Percentiles rank a stretch among this genome's conserved stretches.
These are phyloP conservation scores for Wakefieldia striispora DNA, from an alignment of 768 basidiomycete genomes.

Conservation along the genomic window DNA sequence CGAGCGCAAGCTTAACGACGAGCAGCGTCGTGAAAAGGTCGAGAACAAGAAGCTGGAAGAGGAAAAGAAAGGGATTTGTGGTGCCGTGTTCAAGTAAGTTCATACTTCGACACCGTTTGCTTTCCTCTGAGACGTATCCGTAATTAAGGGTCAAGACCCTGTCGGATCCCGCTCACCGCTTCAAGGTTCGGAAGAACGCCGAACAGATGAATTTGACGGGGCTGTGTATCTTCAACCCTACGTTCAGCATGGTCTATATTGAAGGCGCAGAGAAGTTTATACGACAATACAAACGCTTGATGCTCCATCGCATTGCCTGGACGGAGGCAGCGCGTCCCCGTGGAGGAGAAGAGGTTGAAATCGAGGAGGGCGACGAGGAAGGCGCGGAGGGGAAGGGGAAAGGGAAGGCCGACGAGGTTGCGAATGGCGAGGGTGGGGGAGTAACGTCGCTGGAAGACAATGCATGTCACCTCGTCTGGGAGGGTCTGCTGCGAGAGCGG, in stretches of 20 bases:
- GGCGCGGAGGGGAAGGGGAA: conserved; percentile 30
- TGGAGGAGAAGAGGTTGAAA: conserved; percentile 67
- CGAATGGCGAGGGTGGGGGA: conserved; percentile 12
- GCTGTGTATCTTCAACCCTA: conserved; percentile 85
- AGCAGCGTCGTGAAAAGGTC: conserved; percentile 82
- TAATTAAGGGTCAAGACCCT: conserved; percentile 75
- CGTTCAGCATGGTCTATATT: conserved; percentile 88
- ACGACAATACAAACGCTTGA: conserved; percentile 82
- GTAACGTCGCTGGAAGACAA: conserved; percentile 73
- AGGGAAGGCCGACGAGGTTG: conserved; percentile 33
- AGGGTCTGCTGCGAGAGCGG: conserved; percentile 82
- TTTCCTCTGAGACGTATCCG: not conserved
- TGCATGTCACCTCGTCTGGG: conserved; percentile 89
- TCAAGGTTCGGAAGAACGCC: conserved; percentile 96
- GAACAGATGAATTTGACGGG: conserved; percentile 88
- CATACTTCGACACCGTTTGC: not conserved
- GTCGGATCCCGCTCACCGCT: conserved; percentile 89
- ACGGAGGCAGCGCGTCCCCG: conserved; percentile 85
- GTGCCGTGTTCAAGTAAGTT: conserved; percentile 88
- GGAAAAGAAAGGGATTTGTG: conserved; percentile 80
- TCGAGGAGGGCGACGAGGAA: conserved; percentile 50
- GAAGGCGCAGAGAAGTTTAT: conserved; percentile 88
- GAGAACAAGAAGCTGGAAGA: conserved; percentile 85
- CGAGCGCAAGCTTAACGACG: conserved; percentile 88
- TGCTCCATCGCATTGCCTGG: conserved; percentile 90